phyloP scores from a whole-genome alignment of 768 basidiomycete species.

The Strobilomyces echinocephalus region DNA sequence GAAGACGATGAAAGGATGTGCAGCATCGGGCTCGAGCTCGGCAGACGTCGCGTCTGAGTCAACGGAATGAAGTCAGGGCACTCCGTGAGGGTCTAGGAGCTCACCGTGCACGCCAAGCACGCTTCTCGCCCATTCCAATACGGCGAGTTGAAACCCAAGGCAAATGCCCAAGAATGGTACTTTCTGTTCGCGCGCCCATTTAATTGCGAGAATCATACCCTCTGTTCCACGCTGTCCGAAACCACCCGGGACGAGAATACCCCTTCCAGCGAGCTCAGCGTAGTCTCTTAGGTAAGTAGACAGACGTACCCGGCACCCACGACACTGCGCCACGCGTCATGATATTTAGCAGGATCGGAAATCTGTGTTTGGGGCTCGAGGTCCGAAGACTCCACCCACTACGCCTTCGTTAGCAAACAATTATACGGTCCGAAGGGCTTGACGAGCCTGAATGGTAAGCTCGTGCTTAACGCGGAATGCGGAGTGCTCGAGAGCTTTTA shows the following conservation, averaged over 20 bases:
- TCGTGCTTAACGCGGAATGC: slow-evolving; percentile 88
- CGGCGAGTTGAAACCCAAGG: slow-evolving; percentile 95
- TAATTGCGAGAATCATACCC: slow-evolving; percentile 98
- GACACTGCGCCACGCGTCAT: slow-evolving; percentile 91
- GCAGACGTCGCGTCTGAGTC: slow-evolving; percentile 76
- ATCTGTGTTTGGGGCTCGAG: slow-evolving; percentile 79
- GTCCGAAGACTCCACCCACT: slow-evolving; percentile 98
- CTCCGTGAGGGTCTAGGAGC: slow-evolving; percentile 12
- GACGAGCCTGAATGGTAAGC: slow-evolving; percentile 69
- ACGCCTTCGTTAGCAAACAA: slow-evolving; percentile 5
- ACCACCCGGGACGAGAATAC: slow-evolving; percentile 95
- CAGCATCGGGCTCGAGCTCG: slow-evolving; percentile 64
- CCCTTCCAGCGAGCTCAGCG: slow-evolving; percentile 48
- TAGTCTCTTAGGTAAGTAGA: neutral
- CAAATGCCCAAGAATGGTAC: slow-evolving; percentile 96
- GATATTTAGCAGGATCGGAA: slow-evolving; percentile 80
- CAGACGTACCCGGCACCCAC: slow-evolving; percentile 77
- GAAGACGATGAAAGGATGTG: slow-evolving; percentile 82
- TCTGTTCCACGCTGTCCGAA: slow-evolving; percentile 92
- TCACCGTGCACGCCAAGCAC: slow-evolving; percentile 67
- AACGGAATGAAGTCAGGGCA: slow-evolving; percentile 1
- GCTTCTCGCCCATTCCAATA: slow-evolving; percentile 90
- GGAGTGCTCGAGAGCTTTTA: slow-evolving; percentile 94
- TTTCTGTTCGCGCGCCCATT: slow-evolving; percentile 93
- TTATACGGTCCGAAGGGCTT: neutral